Percentiles rank a stretch among this genome's conserved stretches.
Evolutionary conservation across 176 grass and related monocot species (phyloP).

Genomic region (Chloris gayana): DNA sequence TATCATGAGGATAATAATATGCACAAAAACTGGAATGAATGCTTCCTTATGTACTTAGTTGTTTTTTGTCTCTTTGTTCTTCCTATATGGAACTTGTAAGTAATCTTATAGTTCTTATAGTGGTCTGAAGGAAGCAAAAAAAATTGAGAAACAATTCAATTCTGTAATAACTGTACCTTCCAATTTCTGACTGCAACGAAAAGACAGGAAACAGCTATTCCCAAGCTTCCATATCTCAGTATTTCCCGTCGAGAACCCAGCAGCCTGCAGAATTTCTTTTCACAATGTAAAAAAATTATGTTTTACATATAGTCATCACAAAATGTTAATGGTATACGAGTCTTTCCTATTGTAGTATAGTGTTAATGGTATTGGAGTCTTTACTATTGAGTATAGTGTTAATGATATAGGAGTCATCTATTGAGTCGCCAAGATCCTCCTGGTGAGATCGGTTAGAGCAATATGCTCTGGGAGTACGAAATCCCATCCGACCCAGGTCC

Average conservation of each 20-base stretch:
- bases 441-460: too few species aligned
- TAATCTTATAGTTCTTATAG: slow-evolving; percentile 18
- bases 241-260: slow-evolving; percentile 79
- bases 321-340: too few species aligned
- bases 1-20: not conserved
- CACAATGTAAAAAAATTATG: slow-evolving; percentile 44
- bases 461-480: too few species aligned
- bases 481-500: too few species aligned
- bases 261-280: slow-evolving; percentile 62
- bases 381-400: too few species aligned
- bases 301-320: slow-evolving; percentile 17
- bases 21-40: slow-evolving; percentile 18
- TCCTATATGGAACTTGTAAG: not conserved
- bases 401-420: too few species aligned
- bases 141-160: not conserved
- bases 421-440: too few species aligned
- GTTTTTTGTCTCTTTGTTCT: not conserved
- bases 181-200: slow-evolving; percentile 76
- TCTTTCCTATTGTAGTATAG: too few species aligned
- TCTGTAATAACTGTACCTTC: slow-evolving; percentile 67
- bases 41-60: not conserved
- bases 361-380: too few species aligned
- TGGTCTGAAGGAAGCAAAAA: not conserved
- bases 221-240: slow-evolving; percentile 89
- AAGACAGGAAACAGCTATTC: slow-evolving; percentile 76